phyloP scores from a whole-genome alignment of 805 yeast species.

The Starmerella vitae region DNA sequence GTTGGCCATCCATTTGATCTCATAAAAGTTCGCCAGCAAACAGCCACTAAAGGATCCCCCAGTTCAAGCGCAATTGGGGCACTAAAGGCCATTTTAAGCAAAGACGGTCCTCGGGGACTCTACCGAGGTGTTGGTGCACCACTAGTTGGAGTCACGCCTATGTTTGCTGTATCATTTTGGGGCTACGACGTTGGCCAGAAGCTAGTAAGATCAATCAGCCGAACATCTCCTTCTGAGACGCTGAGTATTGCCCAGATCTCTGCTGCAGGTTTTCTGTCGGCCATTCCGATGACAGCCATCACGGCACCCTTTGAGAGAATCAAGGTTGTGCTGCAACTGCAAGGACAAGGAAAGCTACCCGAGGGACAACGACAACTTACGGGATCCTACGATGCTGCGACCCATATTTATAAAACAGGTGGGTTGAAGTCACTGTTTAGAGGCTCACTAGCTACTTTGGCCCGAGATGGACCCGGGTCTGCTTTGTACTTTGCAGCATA shows the following conservation, averaged over 20 bases:
- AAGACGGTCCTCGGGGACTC: slow-evolving; percentile 66
- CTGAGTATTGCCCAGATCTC: slow-evolving; percentile 61
- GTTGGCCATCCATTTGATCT: slow-evolving; percentile 96
- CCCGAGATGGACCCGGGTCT: slow-evolving; percentile 96
- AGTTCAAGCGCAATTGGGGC: slow-evolving; percentile 47
- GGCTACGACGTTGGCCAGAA: slow-evolving; percentile 90
- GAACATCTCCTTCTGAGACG: slow-evolving; percentile 27
- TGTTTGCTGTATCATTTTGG: slow-evolving; percentile 98
- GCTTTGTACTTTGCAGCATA: slow-evolving; percentile 93
- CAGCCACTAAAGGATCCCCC: slow-evolving; percentile 32
- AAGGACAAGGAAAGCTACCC: slow-evolving; percentile 35
- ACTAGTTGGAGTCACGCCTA: slow-evolving; percentile 90
- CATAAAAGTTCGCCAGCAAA: slow-evolving; percentile 82
- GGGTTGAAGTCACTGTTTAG: slow-evolving; percentile 75
- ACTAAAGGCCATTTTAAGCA: slow-evolving; percentile 42
- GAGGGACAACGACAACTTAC: slow-evolving; percentile 28
- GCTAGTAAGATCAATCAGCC: slow-evolving; percentile 39
- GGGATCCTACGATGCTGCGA: slow-evolving; percentile 41
- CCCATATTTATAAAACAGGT: slow-evolving; percentile 59
- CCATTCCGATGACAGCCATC: slow-evolving; percentile 84
- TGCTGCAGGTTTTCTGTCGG: slow-evolving; percentile 87
- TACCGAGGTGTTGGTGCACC: slow-evolving; percentile 94
- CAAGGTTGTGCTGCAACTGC: slow-evolving; percentile 83
- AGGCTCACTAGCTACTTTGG: slow-evolving; percentile 83
- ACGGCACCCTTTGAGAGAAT: slow-evolving; percentile 98